Evolutionary conservation across 148 eudicot genomes (phyloP).

Genomic region (Amaranthus palmeri): DNA sequence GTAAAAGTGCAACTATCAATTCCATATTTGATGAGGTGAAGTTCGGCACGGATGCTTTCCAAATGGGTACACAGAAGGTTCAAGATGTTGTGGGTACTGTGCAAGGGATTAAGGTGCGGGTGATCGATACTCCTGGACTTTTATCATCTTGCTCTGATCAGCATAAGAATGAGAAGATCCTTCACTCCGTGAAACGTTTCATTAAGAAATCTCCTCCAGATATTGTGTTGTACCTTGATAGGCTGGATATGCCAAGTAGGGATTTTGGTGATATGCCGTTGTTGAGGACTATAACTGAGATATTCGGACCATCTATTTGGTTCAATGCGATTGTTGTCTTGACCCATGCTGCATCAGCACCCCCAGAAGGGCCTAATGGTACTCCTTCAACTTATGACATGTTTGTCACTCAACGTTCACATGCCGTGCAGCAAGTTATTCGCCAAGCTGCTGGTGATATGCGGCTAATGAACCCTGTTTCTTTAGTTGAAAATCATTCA

Average conservation of each 20-base stretch:
- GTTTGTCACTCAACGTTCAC: conserved; percentile 96
- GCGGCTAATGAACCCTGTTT: conserved; percentile 97
- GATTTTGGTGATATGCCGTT: conserved; percentile 87
- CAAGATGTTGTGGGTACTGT: conserved; percentile 96
- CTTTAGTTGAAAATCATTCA: conserved; percentile 93
- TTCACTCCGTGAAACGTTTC: conserved; percentile 69
- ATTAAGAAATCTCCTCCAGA: conserved; percentile 92
- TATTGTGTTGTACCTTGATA: conserved; percentile 85
- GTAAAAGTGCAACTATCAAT: conserved; percentile 96
- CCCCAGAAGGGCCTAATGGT: conserved; percentile 99
- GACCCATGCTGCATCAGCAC: conserved; percentile 99
- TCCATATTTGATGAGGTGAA: conserved; percentile 83
- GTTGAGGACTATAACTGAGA: conserved; percentile 72
- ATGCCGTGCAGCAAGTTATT: conserved; percentile 92
- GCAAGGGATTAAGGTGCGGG: conserved; percentile 87
- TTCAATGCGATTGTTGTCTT: conserved; percentile 94
- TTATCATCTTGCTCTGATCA: conserved; percentile 80
- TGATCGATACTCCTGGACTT: conserved; percentile 96
- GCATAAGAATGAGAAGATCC: conserved; percentile 74
- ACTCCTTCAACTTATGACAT: conserved; percentile 76
- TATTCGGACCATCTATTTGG: conserved; percentile 92
- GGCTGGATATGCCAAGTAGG: conserved; percentile 94
- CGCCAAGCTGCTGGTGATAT: conserved; percentile 99
- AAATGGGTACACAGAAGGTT: conserved; percentile 75
- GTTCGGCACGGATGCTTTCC: conserved; percentile 83